Conservation (phyloP, 2,329 filamentous ascomycete species). For the Trichoderma semiorbis region DNA sequence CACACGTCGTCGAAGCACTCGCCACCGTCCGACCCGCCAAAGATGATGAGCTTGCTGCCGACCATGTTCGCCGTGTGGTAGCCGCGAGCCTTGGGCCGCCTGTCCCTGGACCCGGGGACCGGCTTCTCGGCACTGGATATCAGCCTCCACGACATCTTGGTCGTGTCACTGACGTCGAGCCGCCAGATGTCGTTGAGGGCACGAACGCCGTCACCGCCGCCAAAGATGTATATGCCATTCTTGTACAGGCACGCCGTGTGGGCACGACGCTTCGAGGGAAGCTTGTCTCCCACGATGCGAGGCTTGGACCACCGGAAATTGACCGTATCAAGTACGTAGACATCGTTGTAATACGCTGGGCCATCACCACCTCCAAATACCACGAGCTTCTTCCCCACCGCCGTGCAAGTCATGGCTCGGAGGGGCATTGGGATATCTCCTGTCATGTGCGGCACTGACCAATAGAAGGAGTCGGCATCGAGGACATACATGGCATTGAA, state of each 20-base stretch:
- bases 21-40: slow-evolving; percentile 65
- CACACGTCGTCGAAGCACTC: slow-evolving; percentile 72
- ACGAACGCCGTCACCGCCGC: slow-evolving; percentile 66
- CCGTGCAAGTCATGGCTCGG: slow-evolving; percentile 69
- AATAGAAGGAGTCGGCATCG: slow-evolving; percentile 67
- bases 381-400: slow-evolving; percentile 66
- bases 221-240: slow-evolving; percentile 69
- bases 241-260: slow-evolving; percentile 71
- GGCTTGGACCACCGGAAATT: slow-evolving; percentile 66
- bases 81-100: slow-evolving; percentile 59
- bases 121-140: slow-evolving; percentile 49
- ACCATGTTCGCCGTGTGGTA: slow-evolving; percentile 74
- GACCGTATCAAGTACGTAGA: slow-evolving; percentile 68
- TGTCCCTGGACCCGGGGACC: slow-evolving; percentile 30
- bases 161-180: slow-evolving; percentile 63
- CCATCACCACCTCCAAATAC: slow-evolving; percentile 69
- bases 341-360: slow-evolving; percentile 68
- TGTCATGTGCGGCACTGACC: slow-evolving; percentile 61
- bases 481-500: slow-evolving; percentile 69
- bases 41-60: slow-evolving; percentile 68
- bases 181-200: slow-evolving; percentile 70
- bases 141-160: slow-evolving; percentile 66
- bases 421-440: slow-evolving; percentile 63
- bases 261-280: slow-evolving; percentile 60
- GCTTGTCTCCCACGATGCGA: slow-evolving; percentile 54